Percentiles rank a stretch among this genome's conserved stretches.
Conservation (phyloP, 306 rosid species). For the Prunus fruticosa region DNA sequence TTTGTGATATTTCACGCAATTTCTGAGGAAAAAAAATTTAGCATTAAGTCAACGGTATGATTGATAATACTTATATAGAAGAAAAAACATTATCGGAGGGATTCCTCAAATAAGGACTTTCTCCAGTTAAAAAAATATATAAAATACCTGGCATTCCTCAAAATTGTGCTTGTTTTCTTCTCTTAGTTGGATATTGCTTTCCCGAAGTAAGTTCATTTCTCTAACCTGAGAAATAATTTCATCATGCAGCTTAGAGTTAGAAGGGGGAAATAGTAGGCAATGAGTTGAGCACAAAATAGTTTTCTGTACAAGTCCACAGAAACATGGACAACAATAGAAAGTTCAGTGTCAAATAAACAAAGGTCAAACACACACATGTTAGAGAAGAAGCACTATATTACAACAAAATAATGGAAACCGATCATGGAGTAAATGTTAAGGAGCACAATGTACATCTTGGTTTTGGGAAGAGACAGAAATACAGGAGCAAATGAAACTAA, state of each 20-base stretch:
- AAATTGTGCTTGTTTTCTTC: constrained; percentile 98
- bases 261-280: not conserved
- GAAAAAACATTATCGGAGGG: not conserved
- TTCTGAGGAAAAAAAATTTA: constrained; percentile 39
- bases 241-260: constrained; percentile 2
- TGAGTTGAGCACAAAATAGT: not conserved
- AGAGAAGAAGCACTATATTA: not conserved
- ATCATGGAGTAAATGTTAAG: not conserved
- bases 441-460: not conserved
- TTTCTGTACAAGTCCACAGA: not conserved
- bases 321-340: not conserved
- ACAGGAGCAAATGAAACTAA: constrained; percentile 20
- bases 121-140: not conserved
- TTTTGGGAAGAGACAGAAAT: not conserved
- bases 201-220: constrained; percentile 94
- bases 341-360: not conserved
- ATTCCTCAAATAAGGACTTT: not conserved
- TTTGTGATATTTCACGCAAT: constrained; percentile 65
- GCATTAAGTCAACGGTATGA: not conserved
- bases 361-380: not conserved
- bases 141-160: constrained; percentile 87
- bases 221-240: constrained; percentile 52
- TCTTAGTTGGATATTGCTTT: constrained; percentile 92
- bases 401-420: not conserved
- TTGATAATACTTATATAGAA: not conserved